Evolutionary conservation across 2,329 filamentous ascomycete genomes (phyloP).

Genomic region (Aphanocladium album): DNA sequence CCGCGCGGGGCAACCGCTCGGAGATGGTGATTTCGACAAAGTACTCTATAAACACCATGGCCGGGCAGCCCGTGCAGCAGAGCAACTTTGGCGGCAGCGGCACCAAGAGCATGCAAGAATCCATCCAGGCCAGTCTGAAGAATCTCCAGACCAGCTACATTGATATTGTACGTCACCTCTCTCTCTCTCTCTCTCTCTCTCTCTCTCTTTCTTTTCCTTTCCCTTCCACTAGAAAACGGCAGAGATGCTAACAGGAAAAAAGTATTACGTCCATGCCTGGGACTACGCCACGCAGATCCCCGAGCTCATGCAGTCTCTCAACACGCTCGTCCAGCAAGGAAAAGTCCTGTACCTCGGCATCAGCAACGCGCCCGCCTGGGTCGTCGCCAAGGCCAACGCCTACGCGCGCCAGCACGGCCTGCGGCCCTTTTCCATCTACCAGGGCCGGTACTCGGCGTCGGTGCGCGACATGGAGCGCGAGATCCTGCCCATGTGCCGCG

Average conservation of each 20-base stretch:
- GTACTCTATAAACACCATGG: constrained; percentile 54
- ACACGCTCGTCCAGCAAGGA: constrained; percentile 21
- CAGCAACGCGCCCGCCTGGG: constrained; percentile 27
- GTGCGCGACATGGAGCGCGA: constrained; percentile 26
- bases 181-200: not conserved
- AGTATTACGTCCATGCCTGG: constrained; percentile 62
- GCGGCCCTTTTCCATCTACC: constrained; percentile 25
- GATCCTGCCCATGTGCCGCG: constrained; percentile 25
- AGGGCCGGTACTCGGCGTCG: constrained; percentile 25
- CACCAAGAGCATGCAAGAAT: constrained; percentile 54
- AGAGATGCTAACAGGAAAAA: too few relatives aligned
- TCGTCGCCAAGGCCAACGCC: constrained; percentile 23
- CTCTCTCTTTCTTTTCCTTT: too few relatives aligned
- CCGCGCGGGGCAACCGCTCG: constrained; percentile 55
- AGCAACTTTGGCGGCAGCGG: constrained; percentile 55
- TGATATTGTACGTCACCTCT: constrained; percentile 56
- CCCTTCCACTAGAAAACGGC: too few relatives aligned
- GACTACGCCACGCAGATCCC: constrained; percentile 49
- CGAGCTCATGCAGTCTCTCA: constrained; percentile 23
- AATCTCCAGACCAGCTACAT: constrained; percentile 65
- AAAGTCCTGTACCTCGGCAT: constrained; percentile 28
- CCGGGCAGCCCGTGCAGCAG: constrained; percentile 37
- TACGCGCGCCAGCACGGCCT: constrained; percentile 24
- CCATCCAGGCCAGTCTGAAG: constrained; percentile 49
- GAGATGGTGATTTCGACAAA: constrained; percentile 70